Conservation (phyloP, 1,284 basidiomycete species). For the Earliella scabrosa region DNA sequence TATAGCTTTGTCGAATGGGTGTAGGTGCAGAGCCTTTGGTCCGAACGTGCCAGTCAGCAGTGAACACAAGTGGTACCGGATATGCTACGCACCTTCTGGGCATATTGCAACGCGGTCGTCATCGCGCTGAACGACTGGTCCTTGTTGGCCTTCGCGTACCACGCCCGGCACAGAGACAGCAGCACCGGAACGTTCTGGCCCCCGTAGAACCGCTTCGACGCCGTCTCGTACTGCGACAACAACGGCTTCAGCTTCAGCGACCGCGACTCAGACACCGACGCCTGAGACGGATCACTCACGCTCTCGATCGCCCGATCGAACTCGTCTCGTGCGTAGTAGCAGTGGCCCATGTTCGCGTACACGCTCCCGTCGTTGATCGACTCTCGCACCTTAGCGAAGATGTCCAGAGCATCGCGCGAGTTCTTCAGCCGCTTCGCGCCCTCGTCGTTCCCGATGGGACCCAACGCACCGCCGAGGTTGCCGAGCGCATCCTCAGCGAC, state of each 20-base stretch:
- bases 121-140: slow-evolving; percentile 83
- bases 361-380: slow-evolving; percentile 85
- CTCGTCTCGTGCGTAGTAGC: slow-evolving; percentile 89
- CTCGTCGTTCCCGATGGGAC: slow-evolving; percentile 60
- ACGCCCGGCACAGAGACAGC: slow-evolving; percentile 85
- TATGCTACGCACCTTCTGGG: slow-evolving; percentile 60
- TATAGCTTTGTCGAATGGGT: slow-evolving; percentile 86
- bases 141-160: slow-evolving; percentile 91
- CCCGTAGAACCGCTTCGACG: slow-evolving; percentile 73
- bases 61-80: background rate
- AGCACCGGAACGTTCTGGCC: slow-evolving; percentile 75
- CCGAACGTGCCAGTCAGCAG: too few relatives aligned
- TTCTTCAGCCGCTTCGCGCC: slow-evolving; percentile 66
- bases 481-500: slow-evolving; percentile 89
- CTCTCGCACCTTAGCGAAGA: slow-evolving; percentile 90
- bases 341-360: slow-evolving; percentile 94
- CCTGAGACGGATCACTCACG: slow-evolving; percentile 55
- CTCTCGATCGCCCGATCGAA: slow-evolving; percentile 94
- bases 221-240: slow-evolving; percentile 82
- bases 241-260: background rate
- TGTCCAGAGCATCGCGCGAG: slow-evolving; percentile 82
- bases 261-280: background rate
- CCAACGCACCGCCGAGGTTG: slow-evolving; percentile 55
- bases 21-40: slow-evolving; percentile 75
- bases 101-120: slow-evolving; percentile 79